Evolutionary conservation across 371 early-diverging fungal species (phyloP).

Genomic region (Thermomucor indicae-seudaticae): DNA sequence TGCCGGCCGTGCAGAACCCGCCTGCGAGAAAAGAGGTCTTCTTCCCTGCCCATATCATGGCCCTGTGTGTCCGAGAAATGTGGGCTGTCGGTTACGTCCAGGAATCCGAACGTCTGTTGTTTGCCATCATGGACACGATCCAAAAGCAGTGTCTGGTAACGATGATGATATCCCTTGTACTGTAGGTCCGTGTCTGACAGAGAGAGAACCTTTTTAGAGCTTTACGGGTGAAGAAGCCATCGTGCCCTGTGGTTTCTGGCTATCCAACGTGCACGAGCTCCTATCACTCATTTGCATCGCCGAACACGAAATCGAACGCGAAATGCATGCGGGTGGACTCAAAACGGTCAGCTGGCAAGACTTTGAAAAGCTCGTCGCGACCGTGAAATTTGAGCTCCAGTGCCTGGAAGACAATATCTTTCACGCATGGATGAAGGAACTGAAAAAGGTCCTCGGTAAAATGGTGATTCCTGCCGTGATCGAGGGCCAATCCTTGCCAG

Average conservation of each 20-base stretch:
- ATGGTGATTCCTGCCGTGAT: conserved; percentile 91
- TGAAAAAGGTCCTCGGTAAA: conserved; percentile 84
- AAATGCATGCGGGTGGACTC: conserved; percentile 20
- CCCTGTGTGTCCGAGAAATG: conserved; percentile 78
- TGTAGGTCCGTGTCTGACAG: background rate
- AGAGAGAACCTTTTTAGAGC: conserved; percentile 5
- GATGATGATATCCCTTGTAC: background rate
- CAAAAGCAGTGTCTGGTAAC: conserved; percentile 71
- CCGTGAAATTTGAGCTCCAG: conserved; percentile 52
- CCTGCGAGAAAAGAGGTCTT: conserved; percentile 83
- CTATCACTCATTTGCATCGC: conserved; percentile 53
- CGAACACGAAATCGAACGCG: conserved; percentile 30
- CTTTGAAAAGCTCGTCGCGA: conserved; percentile 46
- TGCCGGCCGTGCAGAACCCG: conserved; percentile 79
- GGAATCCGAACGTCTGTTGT: conserved; percentile 78
- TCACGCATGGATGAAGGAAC: conserved; percentile 85
- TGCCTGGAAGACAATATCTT: conserved; percentile 59
- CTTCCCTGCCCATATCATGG: conserved; percentile 92
- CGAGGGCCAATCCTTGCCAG: conserved; percentile 84
- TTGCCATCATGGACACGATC: conserved; percentile 81
- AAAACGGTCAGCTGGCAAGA: conserved; percentile 31
- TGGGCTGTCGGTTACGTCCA: conserved; percentile 72
- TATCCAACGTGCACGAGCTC: conserved; percentile 91
- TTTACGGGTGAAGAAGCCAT: conserved; percentile 53
- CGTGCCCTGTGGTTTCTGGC: conserved; percentile 80